Conservation (phyloP, 352 stramenopile genomes). For the Globisporangium polare region DNA sequence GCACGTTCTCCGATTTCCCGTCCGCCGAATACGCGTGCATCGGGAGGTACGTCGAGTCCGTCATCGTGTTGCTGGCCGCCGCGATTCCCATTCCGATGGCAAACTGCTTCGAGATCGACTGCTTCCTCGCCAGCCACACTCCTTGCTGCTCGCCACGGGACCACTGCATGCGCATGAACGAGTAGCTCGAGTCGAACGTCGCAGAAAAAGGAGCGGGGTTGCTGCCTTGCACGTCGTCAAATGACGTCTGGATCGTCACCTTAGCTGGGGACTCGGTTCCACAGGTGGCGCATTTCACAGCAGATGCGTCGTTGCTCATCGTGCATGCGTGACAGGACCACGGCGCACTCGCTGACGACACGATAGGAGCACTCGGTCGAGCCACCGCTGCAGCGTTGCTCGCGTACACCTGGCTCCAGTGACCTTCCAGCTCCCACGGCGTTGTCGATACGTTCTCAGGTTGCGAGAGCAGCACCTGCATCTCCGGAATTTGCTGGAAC, state of each 20-base stretch:
- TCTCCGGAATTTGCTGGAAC: conserved; percentile 47
- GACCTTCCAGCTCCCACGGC: conserved; percentile 63
- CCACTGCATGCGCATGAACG: conserved; percentile 80
- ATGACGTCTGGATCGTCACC: conserved; percentile 26
- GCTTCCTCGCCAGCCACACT: conserved; percentile 67
- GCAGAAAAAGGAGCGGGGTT: conserved; percentile 77
- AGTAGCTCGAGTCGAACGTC: conserved; percentile 46
- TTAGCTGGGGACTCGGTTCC: conserved; percentile 49
- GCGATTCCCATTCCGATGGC: conserved; percentile 33
- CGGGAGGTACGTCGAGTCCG: conserved; percentile 39
- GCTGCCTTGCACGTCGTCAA: conserved; percentile 38
- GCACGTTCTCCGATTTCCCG: conserved; percentile 37
- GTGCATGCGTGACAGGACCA: conserved; percentile 78
- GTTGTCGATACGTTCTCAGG: conserved; percentile 21
- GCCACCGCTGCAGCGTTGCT: conserved; percentile 12
- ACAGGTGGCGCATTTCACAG: conserved; percentile 68
- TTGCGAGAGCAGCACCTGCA: conserved; percentile 38
- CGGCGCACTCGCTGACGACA: conserved; percentile 22
- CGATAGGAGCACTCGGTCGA: conserved; percentile 17
- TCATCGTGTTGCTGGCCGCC: conserved; percentile 44
- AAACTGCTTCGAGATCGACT: conserved; percentile 28
- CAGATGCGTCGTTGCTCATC: conserved; percentile 62
- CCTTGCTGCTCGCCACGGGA: conserved; percentile 79
- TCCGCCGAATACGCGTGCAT: conserved; percentile 54
- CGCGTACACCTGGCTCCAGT: conserved; percentile 70